phyloP scores from a whole-genome alignment of 495 filamentous ascomycete species.

The Penicillium ochrochloron region DNA sequence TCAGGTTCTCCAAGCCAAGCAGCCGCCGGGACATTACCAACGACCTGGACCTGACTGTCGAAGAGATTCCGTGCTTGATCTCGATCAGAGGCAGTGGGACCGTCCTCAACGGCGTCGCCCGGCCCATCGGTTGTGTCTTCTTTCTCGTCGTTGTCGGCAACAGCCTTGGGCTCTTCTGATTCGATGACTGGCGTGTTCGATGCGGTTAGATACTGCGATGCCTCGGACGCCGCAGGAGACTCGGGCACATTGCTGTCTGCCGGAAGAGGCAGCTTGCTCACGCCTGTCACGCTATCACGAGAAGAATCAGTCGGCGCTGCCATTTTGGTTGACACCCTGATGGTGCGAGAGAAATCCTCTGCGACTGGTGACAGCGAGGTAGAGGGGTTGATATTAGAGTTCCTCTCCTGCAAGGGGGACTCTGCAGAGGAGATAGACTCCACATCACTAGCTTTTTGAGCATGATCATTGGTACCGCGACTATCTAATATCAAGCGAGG shows the following conservation, averaged over 20 bases:
- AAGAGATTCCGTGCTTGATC: conserved; percentile 81
- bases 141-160: conserved; percentile 14
- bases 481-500: conserved; percentile 54
- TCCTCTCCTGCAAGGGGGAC: conserved; percentile 29
- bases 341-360: conserved; percentile 38
- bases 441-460: conserved; percentile 23
- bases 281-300: conserved; percentile 29
- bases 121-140: conserved; percentile 30
- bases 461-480: conserved; percentile 53
- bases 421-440: conserved; percentile 29
- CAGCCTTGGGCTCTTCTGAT: conserved; percentile 35
- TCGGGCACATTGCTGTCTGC: conserved; percentile 27
- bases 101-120: conserved; percentile 32
- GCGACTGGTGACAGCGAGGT: conserved; percentile 37
- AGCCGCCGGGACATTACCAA: conserved; percentile 76
- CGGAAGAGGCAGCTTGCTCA: conserved; percentile 29
- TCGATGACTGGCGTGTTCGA: conserved; percentile 46
- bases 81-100: conserved; percentile 60
- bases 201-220: conserved; percentile 54
- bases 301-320: conserved; percentile 26
- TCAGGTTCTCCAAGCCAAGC: conserved; percentile 83
- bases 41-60: conserved; percentile 81
- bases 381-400: conserved; percentile 23
- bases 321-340: conserved; percentile 19
- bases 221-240: conserved; percentile 46